Evolutionary conservation across 495 filamentous ascomycete species (phyloP).

Genomic region (Hypoxylon rickii): DNA sequence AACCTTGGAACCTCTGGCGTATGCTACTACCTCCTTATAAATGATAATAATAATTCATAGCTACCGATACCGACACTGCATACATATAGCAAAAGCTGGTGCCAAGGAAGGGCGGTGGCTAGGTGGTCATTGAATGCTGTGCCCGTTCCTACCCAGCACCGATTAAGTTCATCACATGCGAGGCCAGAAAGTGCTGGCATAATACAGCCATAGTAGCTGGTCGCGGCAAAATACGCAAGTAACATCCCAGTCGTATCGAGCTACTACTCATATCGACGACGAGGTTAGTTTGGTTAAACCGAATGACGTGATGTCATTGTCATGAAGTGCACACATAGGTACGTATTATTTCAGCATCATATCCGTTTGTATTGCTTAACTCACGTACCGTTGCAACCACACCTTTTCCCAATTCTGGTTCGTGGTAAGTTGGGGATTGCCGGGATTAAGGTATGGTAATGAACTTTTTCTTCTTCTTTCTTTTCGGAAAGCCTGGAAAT

Average conservation of each 20-base stretch:
- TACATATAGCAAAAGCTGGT: neutral
- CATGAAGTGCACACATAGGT: conserved; percentile 20
- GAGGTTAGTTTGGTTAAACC: neutral
- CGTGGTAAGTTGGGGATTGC: conserved; percentile 24
- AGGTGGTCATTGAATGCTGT: neutral
- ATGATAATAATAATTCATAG: neutral
- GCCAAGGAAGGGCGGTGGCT: conserved; percentile 26
- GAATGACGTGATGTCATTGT: conserved; percentile 33
- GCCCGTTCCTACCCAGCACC: conserved; percentile 8
- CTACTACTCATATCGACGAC: too few species aligned
- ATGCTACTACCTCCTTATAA: too few species aligned
- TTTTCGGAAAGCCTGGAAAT: conserved; percentile 15
- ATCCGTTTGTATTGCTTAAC: conserved; percentile 12
- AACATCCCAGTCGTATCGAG: too few species aligned
- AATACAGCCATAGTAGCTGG: too few species aligned
- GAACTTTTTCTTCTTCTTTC: too few species aligned
- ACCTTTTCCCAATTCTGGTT: neutral
- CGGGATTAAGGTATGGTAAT: conserved; percentile 17
- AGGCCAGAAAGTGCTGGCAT: neutral
- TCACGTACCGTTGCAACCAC: neutral
- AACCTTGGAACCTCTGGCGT: too few species aligned
- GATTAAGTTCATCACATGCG: neutral
- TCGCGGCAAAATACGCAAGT: too few species aligned
- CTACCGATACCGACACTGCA: neutral
- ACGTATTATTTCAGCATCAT: conserved; percentile 12